These are phyloP conservation scores for Pontederia crassipes DNA, from an alignment of 176 grass and related monocot genomes.

Conservation along the genomic window DNA sequence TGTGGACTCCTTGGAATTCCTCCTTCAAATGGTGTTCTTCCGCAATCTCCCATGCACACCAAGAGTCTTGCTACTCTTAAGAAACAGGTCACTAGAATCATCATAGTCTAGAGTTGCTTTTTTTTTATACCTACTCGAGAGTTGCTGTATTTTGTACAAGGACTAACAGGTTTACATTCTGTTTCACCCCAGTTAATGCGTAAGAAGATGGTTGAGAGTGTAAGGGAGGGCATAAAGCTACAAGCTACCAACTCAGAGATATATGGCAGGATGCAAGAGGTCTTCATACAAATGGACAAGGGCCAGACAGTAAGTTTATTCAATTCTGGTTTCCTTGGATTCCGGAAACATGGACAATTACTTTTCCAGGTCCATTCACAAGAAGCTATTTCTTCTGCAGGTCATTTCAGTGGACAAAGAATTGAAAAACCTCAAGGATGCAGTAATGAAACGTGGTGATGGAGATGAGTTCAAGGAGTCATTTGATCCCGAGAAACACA, in stretches of 20 bases:
- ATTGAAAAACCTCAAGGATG: slow-evolving; percentile 68
- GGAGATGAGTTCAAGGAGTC: slow-evolving; percentile 22
- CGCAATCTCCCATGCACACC: slow-evolving; percentile 97
- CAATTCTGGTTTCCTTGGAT: slow-evolving; percentile 5
- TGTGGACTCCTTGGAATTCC: slow-evolving; percentile 89
- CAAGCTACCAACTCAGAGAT: slow-evolving; percentile 57
- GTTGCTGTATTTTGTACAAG: neutral
- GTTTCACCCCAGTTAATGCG: slow-evolving; percentile 33
- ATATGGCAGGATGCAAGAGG: slow-evolving; percentile 78
- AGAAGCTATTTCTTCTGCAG: slow-evolving; percentile 26
- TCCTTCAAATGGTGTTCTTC: slow-evolving; percentile 92
- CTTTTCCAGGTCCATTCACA: neutral
- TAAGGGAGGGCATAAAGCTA: slow-evolving; percentile 45
- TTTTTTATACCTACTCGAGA: neutral
- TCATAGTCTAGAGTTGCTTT: slow-evolving; percentile 4
- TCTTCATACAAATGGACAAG: slow-evolving; percentile 67
- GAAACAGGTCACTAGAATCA: slow-evolving; percentile 46
- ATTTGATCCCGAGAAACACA: slow-evolving; percentile 81
- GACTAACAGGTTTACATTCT: neutral
- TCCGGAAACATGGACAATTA: no score
- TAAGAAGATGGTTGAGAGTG: slow-evolving; percentile 78
- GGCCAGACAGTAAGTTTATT: slow-evolving; percentile 27
- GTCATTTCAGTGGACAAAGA: slow-evolving; percentile 38
- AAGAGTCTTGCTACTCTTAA: slow-evolving; percentile 81
- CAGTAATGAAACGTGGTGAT: slow-evolving; percentile 32